These are phyloP conservation scores for Triadica sebifera DNA, from an alignment of 345 rosid species.

Conservation along the genomic window DNA sequence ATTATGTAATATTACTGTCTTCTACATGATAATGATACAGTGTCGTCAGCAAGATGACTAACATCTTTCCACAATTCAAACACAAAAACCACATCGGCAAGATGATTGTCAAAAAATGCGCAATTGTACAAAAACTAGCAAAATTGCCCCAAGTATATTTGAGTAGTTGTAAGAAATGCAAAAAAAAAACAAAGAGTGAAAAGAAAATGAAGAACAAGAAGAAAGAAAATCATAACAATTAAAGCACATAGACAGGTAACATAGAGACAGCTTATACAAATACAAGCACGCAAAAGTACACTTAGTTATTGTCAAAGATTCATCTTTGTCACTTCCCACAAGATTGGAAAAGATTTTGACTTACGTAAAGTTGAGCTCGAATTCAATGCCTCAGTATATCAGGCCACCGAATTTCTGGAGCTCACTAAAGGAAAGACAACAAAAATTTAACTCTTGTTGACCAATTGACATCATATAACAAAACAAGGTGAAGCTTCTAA, in stretches of 20 bases:
- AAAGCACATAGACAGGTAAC: not conserved
- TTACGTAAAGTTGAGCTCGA: not conserved
- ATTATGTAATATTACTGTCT: not conserved
- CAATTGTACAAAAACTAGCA: not conserved
- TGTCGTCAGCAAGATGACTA: not conserved
- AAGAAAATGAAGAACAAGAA: too few species aligned
- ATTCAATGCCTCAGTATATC: not conserved
- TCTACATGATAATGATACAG: too few species aligned
- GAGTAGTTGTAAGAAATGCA: not conserved
- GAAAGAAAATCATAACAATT: not conserved
- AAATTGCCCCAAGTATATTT: not conserved
- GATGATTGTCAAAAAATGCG: too few species aligned
- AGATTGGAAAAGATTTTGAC: not conserved
- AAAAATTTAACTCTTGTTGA: not conserved
- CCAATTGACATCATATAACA: not conserved
- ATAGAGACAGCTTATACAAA: not conserved
- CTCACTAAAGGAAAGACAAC: not conserved
- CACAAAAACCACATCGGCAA: too few species aligned
- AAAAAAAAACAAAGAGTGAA: too few species aligned
- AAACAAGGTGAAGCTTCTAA: not conserved
- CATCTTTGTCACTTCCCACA: not conserved
- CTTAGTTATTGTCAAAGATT: not conserved
- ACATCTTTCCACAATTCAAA: not conserved
- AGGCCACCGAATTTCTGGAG: conserved; percentile 3
- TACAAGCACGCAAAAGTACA: not conserved